Base-by-base conservation (phyloP, 805 yeast species). In the Lipomyces kockii region DNA sequence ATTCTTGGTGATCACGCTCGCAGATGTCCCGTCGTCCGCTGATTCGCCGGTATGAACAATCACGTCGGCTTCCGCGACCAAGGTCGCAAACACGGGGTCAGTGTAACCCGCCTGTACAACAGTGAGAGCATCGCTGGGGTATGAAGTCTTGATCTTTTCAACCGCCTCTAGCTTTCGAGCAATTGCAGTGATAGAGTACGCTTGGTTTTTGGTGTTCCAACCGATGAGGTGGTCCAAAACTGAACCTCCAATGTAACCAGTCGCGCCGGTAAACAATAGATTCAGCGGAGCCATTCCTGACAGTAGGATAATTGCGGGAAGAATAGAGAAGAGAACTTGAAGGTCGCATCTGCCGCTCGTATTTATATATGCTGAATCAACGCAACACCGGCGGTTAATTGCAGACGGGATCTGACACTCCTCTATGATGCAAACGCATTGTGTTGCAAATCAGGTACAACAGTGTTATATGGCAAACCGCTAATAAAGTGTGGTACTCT, bases 41-140 rank as follows among this genome's bases (percentile, higher is more conserved):
- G 72, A 22, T 73, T 78, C 57, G 74, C 71, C 81, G 14, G 80
- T 74, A 70, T 78, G 78, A 53, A 79, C 73, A 43, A 78, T 74
- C 35, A 79, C 71, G 61, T 78, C 80, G 35, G 75, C 75, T 7
- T 54, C 55, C 1, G 60, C 62, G 11, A 74, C 76, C 57, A 75
- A 72, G 20, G 61, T 61, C 14, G 55, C n/a, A 20, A 78, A 60
- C 2, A 74, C 69, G 4, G 64, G 11, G 39, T 70, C 72, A 58
- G 74, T 73, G 49, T 78, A 69, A 27, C 65, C 68, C 12, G 53
- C 49, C 49, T 77, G 52, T 1, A 76, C 76, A 12, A 77, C 67
- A 2, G 58, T 67, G n/a, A 78, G 46, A 12, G 27, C 70, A 27
- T 46, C 59, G 20, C 59, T 55, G 17, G 69, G 68, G 0, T 76